Base-by-base conservation (phyloP, 2,329 filamentous ascomycete genomes). In the Ceratocystis cacaofunesta region DNA sequence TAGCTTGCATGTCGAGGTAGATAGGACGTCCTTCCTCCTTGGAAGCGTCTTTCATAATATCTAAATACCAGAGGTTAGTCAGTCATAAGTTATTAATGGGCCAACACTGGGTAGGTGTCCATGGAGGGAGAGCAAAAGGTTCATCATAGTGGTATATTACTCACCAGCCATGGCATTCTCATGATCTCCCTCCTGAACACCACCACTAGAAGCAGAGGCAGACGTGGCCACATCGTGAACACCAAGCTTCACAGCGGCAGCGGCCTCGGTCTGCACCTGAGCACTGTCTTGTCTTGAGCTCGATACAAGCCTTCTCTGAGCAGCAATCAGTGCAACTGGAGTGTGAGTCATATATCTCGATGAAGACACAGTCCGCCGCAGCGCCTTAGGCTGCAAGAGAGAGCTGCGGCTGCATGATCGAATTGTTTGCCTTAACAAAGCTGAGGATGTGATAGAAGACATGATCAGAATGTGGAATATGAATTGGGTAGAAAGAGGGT, bases 1-100 rank as follows among this genome's bases (percentile, higher is more conserved):
- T 99, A 44, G 94, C 90, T 77, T 99, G 94, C 87, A 96, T 96
- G 74, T 99, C 94, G 64, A 99, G 86, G 72, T 99, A 99, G 73
- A 99, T 97, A 48, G 94, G 94, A 67, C 94, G 82, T 67, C 94
- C 94, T 75, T 95, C 86, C 70, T 96, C 92, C 87, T 96, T 80
- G 12, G 90, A 91, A 7, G 92, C 92, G 75, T 96, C 88, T 78
- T 94, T 95, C 68, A 99, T 79, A 58, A 96, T 87, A 69, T 89
- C 88, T 82, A 67, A 25, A 52, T 44, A 4, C 7, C 19, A 48
- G 32, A 25, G n/a, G 30, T 52, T 48, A 17, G 61, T 48, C 43
- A 46, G 30, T 30, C 17, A 22, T 25, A 61, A n/a, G 7, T 48
- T 15, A 17, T 46, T 12, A 52, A 5, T 10, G 15, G 7, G 43